These are phyloP conservation scores for Bipolaris oryzae DNA, from an alignment of 2,329 filamentous ascomycete species.

Conservation along the genomic window DNA sequence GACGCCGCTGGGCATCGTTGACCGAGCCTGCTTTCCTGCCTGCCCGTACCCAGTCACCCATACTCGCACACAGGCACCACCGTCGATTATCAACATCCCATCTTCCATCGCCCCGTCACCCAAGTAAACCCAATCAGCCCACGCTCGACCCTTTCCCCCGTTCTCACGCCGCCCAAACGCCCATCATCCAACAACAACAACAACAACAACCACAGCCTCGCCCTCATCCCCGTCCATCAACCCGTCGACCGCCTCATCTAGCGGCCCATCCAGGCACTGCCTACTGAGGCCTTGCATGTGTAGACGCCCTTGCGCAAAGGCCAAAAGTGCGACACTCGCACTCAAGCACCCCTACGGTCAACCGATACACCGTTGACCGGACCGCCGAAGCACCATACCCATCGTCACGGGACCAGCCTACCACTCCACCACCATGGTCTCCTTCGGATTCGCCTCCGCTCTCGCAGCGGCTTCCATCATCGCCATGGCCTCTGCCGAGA, in stretches of 20 bases:
- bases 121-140: neutral
- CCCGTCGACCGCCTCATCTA: slow-evolving; percentile 8
- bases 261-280: slow-evolving; percentile 6
- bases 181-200: slow-evolving; percentile 6
- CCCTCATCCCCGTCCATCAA: neutral
- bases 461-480: slow-evolving; percentile 41
- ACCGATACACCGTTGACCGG: slow-evolving; percentile 24
- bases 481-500: slow-evolving; percentile 32
- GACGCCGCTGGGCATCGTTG: slow-evolving; percentile 16
- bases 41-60: slow-evolving; percentile 2
- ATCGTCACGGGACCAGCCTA: slow-evolving; percentile 8
- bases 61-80: neutral
- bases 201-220: slow-evolving; percentile 9
- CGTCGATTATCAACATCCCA: neutral
- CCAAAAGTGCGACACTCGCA: slow-evolving; percentile 29
- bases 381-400: slow-evolving; percentile 13
- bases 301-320: slow-evolving; percentile 25
- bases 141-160: too few species aligned
- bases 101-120: neutral
- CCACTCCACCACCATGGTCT: slow-evolving; percentile 39
- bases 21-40: slow-evolving; percentile 17
- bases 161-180: neutral
- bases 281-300: slow-evolving; percentile 31
- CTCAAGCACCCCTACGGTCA: slow-evolving; percentile 2
- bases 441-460: slow-evolving; percentile 39